A percentile compares a stretch with the other conserved stretches of the same genome.
phyloP scores from a whole-genome alignment of 805 yeast genomes.

The Saturnispora mendoncae region DNA sequence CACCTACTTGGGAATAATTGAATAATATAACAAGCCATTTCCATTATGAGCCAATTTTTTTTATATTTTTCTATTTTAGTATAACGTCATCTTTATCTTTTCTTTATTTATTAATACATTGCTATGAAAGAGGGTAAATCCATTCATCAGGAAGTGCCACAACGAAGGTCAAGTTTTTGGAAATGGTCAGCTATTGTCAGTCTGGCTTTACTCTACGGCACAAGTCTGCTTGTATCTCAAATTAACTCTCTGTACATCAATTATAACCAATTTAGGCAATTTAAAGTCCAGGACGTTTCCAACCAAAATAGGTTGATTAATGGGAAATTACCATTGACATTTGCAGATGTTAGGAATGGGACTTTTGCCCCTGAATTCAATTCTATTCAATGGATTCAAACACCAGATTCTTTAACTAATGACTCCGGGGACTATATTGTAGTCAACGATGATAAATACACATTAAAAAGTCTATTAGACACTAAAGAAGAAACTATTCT shows the following conservation, averaged over 20 bases:
- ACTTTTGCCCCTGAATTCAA: conserved; percentile 45
- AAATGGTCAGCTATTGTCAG: conserved; percentile 4
- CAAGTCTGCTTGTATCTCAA: conserved; percentile 17
- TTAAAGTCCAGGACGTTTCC: neutral
- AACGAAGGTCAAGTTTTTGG: conserved; percentile 1
- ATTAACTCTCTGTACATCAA: conserved; percentile 5
- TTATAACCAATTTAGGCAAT: conserved; percentile 1
- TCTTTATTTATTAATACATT: too few species aligned
- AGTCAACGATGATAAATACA: conserved; percentile 38
- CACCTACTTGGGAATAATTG: neutral
- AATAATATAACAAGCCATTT: neutral
- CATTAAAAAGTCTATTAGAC: conserved; percentile 46
- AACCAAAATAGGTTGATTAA: neutral
- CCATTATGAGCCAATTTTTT: neutral
- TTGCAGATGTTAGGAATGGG: conserved; percentile 43
- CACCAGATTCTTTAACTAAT: conserved; percentile 37
- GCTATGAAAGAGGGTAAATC: neutral
- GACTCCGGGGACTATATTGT: conserved; percentile 65
- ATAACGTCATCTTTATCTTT: neutral
- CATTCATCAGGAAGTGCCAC: neutral
- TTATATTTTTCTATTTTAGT: neutral
- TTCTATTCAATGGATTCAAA: conserved; percentile 61
- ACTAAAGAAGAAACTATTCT: conserved; percentile 36
- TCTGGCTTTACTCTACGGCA: conserved; percentile 18
- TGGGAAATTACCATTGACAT: conserved; percentile 27